Evolutionary conservation across 73 alveolate genomes (phyloP).

Genomic region (Symbiodinium natans): DNA sequence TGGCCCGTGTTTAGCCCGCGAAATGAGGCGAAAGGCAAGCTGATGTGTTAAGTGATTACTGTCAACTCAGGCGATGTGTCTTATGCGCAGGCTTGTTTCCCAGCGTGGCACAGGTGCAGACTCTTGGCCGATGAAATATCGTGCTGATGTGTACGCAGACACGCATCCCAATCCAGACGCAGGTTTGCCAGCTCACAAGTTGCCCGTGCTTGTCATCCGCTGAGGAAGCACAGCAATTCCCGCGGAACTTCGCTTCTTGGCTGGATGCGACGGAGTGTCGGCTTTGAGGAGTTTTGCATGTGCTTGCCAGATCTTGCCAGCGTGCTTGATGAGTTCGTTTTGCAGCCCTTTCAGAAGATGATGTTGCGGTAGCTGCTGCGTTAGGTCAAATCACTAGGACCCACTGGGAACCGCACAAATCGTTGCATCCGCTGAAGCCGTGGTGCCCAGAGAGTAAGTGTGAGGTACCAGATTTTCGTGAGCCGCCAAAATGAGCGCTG

Average conservation of each 20-base stretch:
- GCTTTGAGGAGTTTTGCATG: not conserved
- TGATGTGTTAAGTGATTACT: not conserved
- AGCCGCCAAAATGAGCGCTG: conserved; percentile 90
- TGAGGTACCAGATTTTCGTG: conserved; percentile 77
- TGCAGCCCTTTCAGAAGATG: no score
- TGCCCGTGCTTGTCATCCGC: not conserved
- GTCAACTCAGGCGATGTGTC: conserved; percentile 62
- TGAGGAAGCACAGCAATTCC: conserved; percentile 51
- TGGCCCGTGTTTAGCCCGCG: not conserved
- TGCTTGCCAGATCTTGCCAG: no score
- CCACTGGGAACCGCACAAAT: no score
- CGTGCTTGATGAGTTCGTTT: no score
- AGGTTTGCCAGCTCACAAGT: no score
- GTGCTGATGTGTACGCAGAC: no score
- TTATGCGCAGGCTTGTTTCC: conserved; percentile 87
- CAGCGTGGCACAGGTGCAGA: conserved; percentile 86
- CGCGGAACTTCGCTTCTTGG: conserved; percentile 49
- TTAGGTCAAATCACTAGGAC: no score
- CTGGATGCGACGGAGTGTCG: not conserved
- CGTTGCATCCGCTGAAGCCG: no score
- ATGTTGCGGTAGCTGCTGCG: no score
- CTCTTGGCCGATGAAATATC: not conserved
- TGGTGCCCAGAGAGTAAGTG: not conserved
- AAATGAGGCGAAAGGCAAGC: not conserved
- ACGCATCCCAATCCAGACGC: no score